These are phyloP conservation scores for Nannizzia gypsea DNA, from an alignment of 2,329 filamentous ascomycete genomes.

Conservation along the genomic window DNA sequence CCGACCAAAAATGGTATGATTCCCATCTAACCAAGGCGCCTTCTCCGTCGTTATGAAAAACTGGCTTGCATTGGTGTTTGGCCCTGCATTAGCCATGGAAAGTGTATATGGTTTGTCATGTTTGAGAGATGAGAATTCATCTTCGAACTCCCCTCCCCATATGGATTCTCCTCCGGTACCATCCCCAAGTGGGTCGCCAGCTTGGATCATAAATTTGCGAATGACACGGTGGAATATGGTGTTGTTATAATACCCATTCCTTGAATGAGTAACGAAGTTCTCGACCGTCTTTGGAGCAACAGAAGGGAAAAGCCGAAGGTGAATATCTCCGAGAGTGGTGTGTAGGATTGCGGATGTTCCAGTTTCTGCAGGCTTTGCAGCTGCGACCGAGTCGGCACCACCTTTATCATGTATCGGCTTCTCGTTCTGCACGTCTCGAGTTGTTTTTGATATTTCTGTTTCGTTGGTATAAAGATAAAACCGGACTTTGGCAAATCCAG, in stretches of 20 bases:
- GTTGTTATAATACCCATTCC: slow-evolving; percentile 89
- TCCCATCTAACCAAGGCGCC: slow-evolving; percentile 89
- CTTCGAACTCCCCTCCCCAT: slow-evolving; percentile 83
- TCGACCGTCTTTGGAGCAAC: slow-evolving; percentile 90
- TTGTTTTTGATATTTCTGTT: slow-evolving; percentile 66
- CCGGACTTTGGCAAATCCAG: slow-evolving; percentile 72
- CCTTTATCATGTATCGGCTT: slow-evolving; percentile 60
- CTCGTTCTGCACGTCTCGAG: slow-evolving; percentile 89
- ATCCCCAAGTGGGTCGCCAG: slow-evolving; percentile 74
- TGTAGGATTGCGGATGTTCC: slow-evolving; percentile 76
- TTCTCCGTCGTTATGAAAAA: slow-evolving; percentile 99
- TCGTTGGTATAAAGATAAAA: slow-evolving; percentile 99
- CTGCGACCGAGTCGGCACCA: slow-evolving; percentile 32
- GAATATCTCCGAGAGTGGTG: slow-evolving; percentile 87
- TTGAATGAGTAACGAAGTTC: slow-evolving; percentile 89
- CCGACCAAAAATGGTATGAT: slow-evolving; percentile 91
- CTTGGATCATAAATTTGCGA: slow-evolving; percentile 93
- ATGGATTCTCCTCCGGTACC: slow-evolving; percentile 85
- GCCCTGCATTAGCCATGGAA: slow-evolving; percentile 95
- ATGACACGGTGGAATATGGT: slow-evolving; percentile 97
- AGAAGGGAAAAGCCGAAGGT: slow-evolving; percentile 83
- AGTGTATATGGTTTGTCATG: slow-evolving; percentile 95
- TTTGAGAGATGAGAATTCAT: slow-evolving; percentile 81
- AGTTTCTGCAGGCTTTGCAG: slow-evolving; percentile 55
- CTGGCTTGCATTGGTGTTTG: slow-evolving; percentile 88